Evolutionary conservation across 2,329 filamentous ascomycete species (phyloP).

Genomic region (Cordyceps cateniannulata): DNA sequence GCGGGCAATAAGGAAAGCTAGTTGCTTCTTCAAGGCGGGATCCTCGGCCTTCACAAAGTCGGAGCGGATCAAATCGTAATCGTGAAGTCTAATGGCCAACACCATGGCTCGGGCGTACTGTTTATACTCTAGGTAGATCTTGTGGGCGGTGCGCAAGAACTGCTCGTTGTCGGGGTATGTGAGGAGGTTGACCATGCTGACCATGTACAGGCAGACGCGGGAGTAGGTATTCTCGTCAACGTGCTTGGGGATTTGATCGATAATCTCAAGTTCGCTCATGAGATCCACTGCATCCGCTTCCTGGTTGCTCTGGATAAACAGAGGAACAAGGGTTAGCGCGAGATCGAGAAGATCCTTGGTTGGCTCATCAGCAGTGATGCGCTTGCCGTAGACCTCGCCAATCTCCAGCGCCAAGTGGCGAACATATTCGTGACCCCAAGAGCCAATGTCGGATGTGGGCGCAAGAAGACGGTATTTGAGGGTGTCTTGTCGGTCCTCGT

Average conservation of each 20-base stretch:
- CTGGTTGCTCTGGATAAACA: constrained; percentile 95
- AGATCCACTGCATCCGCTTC: constrained; percentile 97
- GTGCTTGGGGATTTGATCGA: constrained; percentile 81
- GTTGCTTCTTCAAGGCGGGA: constrained; percentile 79
- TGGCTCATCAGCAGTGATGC: constrained; percentile 77
- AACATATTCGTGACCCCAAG: constrained; percentile 98
- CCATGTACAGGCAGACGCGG: constrained; percentile 94
- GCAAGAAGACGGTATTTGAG: constrained; percentile 91
- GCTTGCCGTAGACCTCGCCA: constrained; percentile 85
- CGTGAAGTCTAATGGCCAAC: constrained; percentile 88
- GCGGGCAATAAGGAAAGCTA: constrained; percentile 85
- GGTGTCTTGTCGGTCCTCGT: constrained; percentile 92
- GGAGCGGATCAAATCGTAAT: constrained; percentile 71
- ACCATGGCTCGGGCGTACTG: constrained; percentile 91
- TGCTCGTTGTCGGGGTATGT: constrained; percentile 96
- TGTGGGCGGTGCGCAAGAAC: constrained; percentile 87
- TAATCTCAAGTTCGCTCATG: constrained; percentile 95
- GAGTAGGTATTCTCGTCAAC: constrained; percentile 92
- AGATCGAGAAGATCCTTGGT: constrained; percentile 81
- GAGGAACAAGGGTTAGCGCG: constrained; percentile 76
- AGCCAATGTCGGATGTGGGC: constrained; percentile 85
- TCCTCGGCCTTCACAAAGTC: constrained; percentile 79
- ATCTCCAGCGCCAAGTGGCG: constrained; percentile 93
- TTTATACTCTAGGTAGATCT: constrained; percentile 89
- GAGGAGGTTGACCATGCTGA: constrained; percentile 95